Percentiles rank a stretch among this genome's conserved stretches.
These are phyloP conservation scores for Aureobasidium sp. DNA, from an alignment of 2,329 filamentous ascomycete genomes.

Conservation along the genomic window DNA sequence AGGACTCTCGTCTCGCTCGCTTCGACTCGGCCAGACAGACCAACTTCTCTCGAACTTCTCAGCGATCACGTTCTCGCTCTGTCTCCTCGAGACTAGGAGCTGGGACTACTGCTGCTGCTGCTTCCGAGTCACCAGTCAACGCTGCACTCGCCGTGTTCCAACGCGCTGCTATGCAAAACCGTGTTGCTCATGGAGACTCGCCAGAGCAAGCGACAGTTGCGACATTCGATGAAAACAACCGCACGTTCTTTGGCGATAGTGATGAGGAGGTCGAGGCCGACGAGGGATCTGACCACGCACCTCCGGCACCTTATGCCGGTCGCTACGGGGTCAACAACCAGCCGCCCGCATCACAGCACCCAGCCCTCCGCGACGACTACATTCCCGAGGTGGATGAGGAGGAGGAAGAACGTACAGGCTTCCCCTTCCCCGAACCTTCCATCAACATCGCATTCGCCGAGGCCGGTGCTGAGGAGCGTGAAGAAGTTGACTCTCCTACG, in stretches of 20 bases:
- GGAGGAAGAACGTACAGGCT: slow-evolving; percentile 17
- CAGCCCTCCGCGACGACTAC: slow-evolving; percentile 22
- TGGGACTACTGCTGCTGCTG: neutral
- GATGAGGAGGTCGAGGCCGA: slow-evolving; percentile 31
- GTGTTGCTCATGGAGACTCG: slow-evolving; percentile 13
- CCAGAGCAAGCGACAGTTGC: neutral
- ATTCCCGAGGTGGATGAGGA: slow-evolving; percentile 22
- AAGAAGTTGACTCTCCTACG: slow-evolving; percentile 64
- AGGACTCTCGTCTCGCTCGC: slow-evolving; percentile 11
- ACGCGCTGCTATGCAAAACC: slow-evolving; percentile 35
- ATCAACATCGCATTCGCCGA: slow-evolving; percentile 6
- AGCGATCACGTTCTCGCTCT: slow-evolving; percentile 12
- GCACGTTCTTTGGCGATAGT: slow-evolving; percentile 32
- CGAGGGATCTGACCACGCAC: slow-evolving; percentile 12
- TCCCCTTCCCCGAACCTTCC: slow-evolving; percentile 1
- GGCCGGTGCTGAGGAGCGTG: slow-evolving; percentile 17
- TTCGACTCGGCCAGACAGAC: slow-evolving; percentile 15
- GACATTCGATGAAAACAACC: slow-evolving; percentile 21
- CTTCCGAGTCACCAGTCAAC: neutral
- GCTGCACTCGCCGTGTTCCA: slow-evolving; percentile 38
- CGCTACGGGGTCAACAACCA: slow-evolving; percentile 25
- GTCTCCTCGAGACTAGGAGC: neutral
- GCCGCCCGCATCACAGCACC: slow-evolving; percentile 28
- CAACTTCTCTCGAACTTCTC: neutral
- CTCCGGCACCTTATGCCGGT: slow-evolving; percentile 15